Conservation (phyloP, 345 rosid genomes). For the Ceriops zippeliana region DNA sequence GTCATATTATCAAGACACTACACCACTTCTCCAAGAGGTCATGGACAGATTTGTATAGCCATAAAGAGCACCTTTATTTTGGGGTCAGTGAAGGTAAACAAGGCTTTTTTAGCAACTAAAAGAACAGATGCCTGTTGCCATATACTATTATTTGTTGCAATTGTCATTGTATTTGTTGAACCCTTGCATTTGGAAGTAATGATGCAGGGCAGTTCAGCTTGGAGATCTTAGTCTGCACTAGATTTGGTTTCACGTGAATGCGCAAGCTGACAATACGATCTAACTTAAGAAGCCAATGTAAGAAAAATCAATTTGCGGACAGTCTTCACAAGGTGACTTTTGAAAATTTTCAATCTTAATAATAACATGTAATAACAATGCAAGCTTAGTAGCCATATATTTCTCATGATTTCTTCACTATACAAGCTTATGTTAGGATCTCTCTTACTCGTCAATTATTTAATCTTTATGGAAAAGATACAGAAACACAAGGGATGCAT, state of each 20-base stretch:
- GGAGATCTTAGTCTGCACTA: neutral
- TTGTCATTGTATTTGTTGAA: no score
- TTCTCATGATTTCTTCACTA: constrained; percentile 7
- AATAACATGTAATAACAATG: neutral
- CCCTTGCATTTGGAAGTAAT: no score
- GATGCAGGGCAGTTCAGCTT: no score
- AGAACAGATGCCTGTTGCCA: neutral
- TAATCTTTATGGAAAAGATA: constrained; percentile 21
- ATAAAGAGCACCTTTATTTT: neutral
- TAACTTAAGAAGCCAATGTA: no score
- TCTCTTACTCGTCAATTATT: constrained; percentile 17
- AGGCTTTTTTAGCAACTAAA: neutral
- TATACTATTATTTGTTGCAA: neutral
- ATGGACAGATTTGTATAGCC: neutral
- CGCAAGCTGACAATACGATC: neutral
- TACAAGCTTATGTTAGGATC: constrained; percentile 43
- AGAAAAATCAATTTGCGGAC: no score
- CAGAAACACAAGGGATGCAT: constrained; percentile 4
- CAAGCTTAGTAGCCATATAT: neutral
- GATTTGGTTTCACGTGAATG: neutral
- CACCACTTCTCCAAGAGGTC: constrained; percentile 37
- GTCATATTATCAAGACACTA: constrained; percentile 51
- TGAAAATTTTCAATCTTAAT: neutral
- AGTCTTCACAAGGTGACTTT: no score
- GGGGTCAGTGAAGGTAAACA: neutral